These are phyloP conservation scores for Rhypophila decipiens DNA, from an alignment of 495 filamentous ascomycete genomes.

Conservation along the genomic window DNA sequence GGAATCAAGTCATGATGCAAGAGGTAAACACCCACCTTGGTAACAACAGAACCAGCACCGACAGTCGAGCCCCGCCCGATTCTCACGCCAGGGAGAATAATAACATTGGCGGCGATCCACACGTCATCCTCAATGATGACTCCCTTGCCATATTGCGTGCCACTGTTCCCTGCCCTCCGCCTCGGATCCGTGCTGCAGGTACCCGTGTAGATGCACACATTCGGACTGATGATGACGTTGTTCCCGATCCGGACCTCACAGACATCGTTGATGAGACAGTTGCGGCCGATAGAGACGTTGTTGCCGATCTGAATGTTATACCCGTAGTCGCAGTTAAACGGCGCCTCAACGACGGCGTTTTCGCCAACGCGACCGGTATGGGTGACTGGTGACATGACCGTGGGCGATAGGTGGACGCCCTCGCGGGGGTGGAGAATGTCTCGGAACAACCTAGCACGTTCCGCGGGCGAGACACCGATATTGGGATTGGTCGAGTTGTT, in stretches of 20 bases:
- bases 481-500: constrained; percentile 83
- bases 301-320: constrained; percentile 89
- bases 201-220: constrained; percentile 78
- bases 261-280: constrained; percentile 83
- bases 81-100: constrained; percentile 74
- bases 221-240: constrained; percentile 74
- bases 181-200: constrained; percentile 72
- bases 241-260: constrained; percentile 66
- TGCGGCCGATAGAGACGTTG: constrained; percentile 77
- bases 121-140: constrained; percentile 85
- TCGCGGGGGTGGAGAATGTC: constrained; percentile 57
- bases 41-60: constrained; percentile 82
- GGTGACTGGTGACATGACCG: constrained; percentile 40
- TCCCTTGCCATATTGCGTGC: constrained; percentile 61
- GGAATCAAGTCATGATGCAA: not conserved
- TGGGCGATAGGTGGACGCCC: constrained; percentile 40
- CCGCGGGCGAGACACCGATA: constrained; percentile 65
- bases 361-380: constrained; percentile 63
- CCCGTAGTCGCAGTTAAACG: constrained; percentile 92
- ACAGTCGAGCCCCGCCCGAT: constrained; percentile 75
- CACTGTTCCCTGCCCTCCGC: constrained; percentile 65
- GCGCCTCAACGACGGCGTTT: constrained; percentile 75
- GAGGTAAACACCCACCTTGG: constrained; percentile 53
- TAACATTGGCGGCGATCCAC: constrained; percentile 62
- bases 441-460: constrained; percentile 73